Conservation (phyloP, 2,329 filamentous ascomycete species). For the Harringtonia aguacate region DNA sequence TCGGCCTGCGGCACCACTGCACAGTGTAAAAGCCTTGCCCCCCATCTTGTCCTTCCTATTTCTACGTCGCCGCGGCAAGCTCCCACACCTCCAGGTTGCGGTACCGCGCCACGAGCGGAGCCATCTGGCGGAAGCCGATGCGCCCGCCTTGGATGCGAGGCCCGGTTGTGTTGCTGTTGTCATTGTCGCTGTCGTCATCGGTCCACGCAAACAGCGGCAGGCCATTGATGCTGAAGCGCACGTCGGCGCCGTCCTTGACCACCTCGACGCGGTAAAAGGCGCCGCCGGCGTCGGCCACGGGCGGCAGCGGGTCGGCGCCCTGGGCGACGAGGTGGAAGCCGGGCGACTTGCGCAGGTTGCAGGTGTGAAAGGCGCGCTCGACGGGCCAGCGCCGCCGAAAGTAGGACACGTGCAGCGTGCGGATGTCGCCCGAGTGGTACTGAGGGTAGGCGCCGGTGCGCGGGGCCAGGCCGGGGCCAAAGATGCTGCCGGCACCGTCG, state of each 20-base stretch:
- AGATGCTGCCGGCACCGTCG: neutral
- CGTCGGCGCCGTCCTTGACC: neutral
- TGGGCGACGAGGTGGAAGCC: conserved; percentile 2
- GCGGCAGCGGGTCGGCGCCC: conserved; percentile 1
- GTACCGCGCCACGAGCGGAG: neutral
- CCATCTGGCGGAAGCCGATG: conserved; percentile 2
- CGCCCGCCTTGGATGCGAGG: neutral
- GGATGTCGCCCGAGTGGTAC: conserved; percentile 2
- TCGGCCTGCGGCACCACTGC: no score
- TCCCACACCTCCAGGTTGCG: conserved; percentile 1
- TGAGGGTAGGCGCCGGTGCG: neutral
- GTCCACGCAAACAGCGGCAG: neutral
- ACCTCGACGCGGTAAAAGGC: conserved; percentile 1
- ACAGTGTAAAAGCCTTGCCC: no score
- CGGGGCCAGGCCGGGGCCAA: neutral
- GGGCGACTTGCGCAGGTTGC: conserved; percentile 2
- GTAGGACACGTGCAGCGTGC: conserved; percentile 2
- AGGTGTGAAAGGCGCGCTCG: conserved; percentile 1
- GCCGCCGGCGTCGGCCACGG: neutral
- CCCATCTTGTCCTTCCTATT: no score
- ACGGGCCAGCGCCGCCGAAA: neutral
- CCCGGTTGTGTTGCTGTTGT: no score
- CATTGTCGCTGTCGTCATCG: neutral
- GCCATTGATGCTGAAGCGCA: neutral
- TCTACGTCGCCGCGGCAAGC: neutral